A percentile compares a stretch with the other conserved stretches of the same genome.
These are phyloP conservation scores for Phytophthora hybrid DNA, from an alignment of 352 stramenopile species.

Conservation along the genomic window DNA sequence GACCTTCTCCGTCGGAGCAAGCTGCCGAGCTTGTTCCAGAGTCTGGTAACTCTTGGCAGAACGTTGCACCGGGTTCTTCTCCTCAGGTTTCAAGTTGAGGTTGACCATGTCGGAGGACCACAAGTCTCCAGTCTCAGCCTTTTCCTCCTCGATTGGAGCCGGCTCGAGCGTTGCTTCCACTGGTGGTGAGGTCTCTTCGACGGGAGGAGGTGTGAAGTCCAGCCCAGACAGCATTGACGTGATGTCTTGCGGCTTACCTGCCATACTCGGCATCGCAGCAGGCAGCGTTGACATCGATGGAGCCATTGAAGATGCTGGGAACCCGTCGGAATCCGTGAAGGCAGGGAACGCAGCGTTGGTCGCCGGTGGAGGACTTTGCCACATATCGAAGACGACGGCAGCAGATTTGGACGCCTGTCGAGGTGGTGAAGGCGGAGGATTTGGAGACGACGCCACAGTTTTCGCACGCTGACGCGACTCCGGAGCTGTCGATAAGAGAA, in stretches of 20 bases:
- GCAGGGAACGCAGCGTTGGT: slow-evolving; percentile 29
- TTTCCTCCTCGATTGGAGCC: slow-evolving; percentile 38
- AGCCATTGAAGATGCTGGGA: slow-evolving; percentile 19
- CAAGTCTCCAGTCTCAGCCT: slow-evolving; percentile 50
- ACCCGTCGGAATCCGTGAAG: slow-evolving; percentile 39
- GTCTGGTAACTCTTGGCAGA: slow-evolving; percentile 69
- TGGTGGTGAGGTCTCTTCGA: slow-evolving; percentile 37
- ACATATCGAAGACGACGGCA: slow-evolving; percentile 39
- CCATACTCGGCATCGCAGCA: slow-evolving; percentile 3
- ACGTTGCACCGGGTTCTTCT: slow-evolving; percentile 60
- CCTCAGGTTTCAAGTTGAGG: slow-evolving; percentile 68
- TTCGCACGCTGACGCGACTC: slow-evolving; percentile 61
- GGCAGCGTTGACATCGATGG: slow-evolving; percentile 20
- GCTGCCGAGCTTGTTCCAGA: slow-evolving; percentile 72
- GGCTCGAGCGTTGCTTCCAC: slow-evolving; percentile 27
- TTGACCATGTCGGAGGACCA: slow-evolving; percentile 83
- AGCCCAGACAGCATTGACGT: slow-evolving; percentile 80
- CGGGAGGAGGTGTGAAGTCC: slow-evolving; percentile 65
- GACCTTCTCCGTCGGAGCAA: slow-evolving; percentile 70
- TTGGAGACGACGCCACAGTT: slow-evolving; percentile 42
- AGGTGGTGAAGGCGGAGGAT: slow-evolving; percentile 16
- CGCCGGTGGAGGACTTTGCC: slow-evolving; percentile 26
- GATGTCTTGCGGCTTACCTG: slow-evolving; percentile 56
- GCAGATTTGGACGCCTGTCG: slow-evolving; percentile 33
- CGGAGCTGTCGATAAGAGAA: slow-evolving; percentile 35